phyloP scores from a whole-genome alignment of 1,139 yeast genomes.

The Yamadazyma pseudoaaseri region DNA sequence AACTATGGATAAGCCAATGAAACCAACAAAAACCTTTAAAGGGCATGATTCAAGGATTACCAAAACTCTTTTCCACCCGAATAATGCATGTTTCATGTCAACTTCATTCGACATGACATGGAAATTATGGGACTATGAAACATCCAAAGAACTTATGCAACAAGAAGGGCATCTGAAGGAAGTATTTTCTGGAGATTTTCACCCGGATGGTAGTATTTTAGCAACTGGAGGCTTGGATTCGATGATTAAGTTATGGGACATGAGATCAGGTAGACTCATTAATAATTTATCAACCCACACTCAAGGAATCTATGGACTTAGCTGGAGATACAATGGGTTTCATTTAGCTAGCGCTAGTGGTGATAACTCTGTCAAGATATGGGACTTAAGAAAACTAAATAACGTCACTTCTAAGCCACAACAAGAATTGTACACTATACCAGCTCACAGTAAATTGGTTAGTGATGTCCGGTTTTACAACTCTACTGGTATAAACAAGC shows the following conservation, averaged over 20 bases:
- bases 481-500: slow-evolving; percentile 12
- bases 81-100: slow-evolving; percentile 53
- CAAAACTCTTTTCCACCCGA: slow-evolving; percentile 66
- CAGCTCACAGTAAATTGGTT: slow-evolving; percentile 76
- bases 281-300: slow-evolving; percentile 65
- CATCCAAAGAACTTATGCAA: slow-evolving; percentile 27
- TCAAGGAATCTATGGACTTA: slow-evolving; percentile 67
- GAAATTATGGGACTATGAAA: slow-evolving; percentile 78
- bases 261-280: slow-evolving; percentile 72
- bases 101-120: slow-evolving; percentile 88
- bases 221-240: slow-evolving; percentile 84
- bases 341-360: slow-evolving; percentile 83
- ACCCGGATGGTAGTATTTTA: slow-evolving; percentile 74
- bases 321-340: slow-evolving; percentile 76
- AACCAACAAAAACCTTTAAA: slow-evolving; percentile 16
- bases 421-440: slow-evolving; percentile 49
- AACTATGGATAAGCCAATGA: slow-evolving; percentile 2
- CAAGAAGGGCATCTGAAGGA: slow-evolving; percentile 91
- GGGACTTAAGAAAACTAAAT: slow-evolving; percentile 70
- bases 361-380: slow-evolving; percentile 74
- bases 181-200: slow-evolving; percentile 62
- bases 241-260: slow-evolving; percentile 77
- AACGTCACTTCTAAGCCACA: slow-evolving; percentile 15
- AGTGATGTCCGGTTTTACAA: slow-evolving; percentile 62
- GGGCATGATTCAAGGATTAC: slow-evolving; percentile 62